Percentiles rank a stretch among this genome's conserved stretches.
These are phyloP conservation scores for Erythrobasidium yunnanense DNA, from an alignment of 768 basidiomycete species.

Conservation along the genomic window DNA sequence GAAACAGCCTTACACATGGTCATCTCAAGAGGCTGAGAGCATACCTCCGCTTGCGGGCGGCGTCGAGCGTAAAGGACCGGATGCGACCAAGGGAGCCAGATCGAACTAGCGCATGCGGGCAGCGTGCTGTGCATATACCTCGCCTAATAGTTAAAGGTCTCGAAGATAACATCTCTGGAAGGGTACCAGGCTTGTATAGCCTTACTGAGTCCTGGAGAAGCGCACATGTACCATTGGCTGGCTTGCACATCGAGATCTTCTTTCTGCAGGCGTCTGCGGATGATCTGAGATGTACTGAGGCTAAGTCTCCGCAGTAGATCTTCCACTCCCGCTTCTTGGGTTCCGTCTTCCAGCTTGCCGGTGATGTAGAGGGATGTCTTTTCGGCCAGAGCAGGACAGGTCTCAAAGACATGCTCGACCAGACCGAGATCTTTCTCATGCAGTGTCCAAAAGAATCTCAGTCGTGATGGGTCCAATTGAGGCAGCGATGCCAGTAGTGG, in stretches of 20 bases:
- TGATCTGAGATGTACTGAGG: background rate
- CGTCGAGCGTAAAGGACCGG: too few relatives aligned
- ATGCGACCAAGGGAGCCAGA: too few relatives aligned
- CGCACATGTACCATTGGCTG: constrained; percentile 25
- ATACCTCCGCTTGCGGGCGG: too few relatives aligned
- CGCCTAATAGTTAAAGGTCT: too few relatives aligned
- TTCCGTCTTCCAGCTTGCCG: background rate
- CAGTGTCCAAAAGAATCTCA: constrained; percentile 5
- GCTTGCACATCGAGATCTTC: too few relatives aligned
- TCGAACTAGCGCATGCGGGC: too few relatives aligned
- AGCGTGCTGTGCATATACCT: too few relatives aligned
- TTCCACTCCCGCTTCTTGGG: background rate
- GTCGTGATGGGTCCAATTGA: background rate
- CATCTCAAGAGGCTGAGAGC: too few relatives aligned
- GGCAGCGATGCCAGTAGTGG: constrained; percentile 11
- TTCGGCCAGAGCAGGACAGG: background rate
- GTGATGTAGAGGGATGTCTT: background rate
- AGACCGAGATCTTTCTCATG: background rate
- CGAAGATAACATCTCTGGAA: background rate
- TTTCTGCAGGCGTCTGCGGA: background rate
- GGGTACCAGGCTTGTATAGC: background rate
- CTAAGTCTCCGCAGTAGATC: background rate
- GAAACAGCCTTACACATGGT: too few relatives aligned
- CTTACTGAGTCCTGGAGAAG: background rate
- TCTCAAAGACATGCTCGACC: background rate